phyloP scores from a whole-genome alignment of 345 rosid genomes.

The Eucalyptus pauciflora region DNA sequence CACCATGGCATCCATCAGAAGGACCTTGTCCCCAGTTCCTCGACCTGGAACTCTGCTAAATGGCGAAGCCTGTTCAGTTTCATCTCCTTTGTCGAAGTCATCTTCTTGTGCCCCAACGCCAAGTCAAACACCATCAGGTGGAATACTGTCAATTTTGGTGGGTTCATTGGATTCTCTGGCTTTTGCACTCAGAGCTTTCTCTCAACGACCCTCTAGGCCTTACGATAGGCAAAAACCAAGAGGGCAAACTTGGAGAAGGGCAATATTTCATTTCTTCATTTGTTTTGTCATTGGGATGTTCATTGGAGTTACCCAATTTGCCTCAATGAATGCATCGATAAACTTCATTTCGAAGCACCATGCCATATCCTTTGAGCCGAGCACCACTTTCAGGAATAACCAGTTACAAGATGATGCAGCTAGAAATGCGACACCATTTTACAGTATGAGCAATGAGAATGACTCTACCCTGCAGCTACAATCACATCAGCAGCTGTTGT shows the following conservation, averaged over 20 bases:
- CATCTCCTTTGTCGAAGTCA: slow-evolving; percentile 52
- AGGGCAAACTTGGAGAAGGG: slow-evolving; percentile 45
- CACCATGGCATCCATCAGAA: slow-evolving; percentile 55
- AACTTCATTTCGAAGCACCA: slow-evolving; percentile 13
- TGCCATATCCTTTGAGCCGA: slow-evolving; percentile 23
- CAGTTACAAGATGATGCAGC: background rate
- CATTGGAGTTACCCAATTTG: slow-evolving; percentile 31
- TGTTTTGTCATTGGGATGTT: slow-evolving; percentile 41
- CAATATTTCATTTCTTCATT: slow-evolving; percentile 29
- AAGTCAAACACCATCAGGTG: slow-evolving; percentile 13
- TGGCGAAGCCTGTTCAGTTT: slow-evolving; percentile 36
- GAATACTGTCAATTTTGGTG: slow-evolving; percentile 21
- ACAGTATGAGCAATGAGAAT: background rate
- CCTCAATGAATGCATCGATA: slow-evolving; percentile 14
- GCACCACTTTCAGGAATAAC: slow-evolving; percentile 6
- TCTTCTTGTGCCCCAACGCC: slow-evolving; percentile 10
- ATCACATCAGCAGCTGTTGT: background rate
- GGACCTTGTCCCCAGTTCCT: slow-evolving; percentile 45
- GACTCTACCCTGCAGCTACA: background rate
- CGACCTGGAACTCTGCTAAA: slow-evolving; percentile 20
- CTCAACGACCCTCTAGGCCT: slow-evolving; percentile 27
- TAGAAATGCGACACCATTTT: background rate
- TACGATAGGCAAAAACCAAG: slow-evolving; percentile 29
- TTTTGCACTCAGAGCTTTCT: slow-evolving; percentile 10
- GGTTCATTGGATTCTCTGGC: slow-evolving; percentile 30